A percentile compares a stretch with the other conserved stretches of the same genome.
Evolutionary conservation across 208 protist species (phyloP).

Genomic region (Sergeia podlipaevii): DNA sequence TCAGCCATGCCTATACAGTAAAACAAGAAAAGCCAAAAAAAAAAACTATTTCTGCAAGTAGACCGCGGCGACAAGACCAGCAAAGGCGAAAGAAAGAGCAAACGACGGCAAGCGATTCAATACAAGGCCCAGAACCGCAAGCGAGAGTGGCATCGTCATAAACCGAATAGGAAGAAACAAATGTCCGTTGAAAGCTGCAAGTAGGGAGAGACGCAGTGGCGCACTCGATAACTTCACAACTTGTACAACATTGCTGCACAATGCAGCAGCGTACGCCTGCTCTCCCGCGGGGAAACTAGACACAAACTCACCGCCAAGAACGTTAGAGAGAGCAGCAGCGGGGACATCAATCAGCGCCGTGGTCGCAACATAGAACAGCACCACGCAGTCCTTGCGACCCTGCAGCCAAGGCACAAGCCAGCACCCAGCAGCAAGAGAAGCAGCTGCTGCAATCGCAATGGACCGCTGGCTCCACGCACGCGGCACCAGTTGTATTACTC

Average conservation of each 20-base stretch:
- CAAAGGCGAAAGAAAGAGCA: too few relatives aligned
- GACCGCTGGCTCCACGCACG: background rate
- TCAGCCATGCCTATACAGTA: too few relatives aligned
- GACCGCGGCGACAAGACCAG: too few relatives aligned
- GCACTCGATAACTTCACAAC: slow-evolving; percentile 9
- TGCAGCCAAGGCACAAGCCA: slow-evolving; percentile 1
- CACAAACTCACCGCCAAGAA: background rate
- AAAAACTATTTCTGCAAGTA: too few relatives aligned
- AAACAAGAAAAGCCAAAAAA: too few relatives aligned
- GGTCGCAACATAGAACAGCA: slow-evolving; percentile 24
- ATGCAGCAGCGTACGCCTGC: background rate
- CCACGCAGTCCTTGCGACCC: slow-evolving; percentile 8
- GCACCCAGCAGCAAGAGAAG: slow-evolving; percentile 8
- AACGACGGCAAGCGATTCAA: too few relatives aligned
- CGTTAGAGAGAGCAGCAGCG: slow-evolving; percentile 6
- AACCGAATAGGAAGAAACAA: slow-evolving; percentile 9
- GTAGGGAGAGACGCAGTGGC: slow-evolving; percentile 12
- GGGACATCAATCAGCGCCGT: slow-evolving; percentile 39
- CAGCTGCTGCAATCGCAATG: slow-evolving; percentile 5
- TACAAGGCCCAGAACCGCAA: too few relatives aligned
- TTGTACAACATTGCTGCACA: slow-evolving; percentile 6
- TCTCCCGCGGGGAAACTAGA: background rate
- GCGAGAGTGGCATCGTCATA: background rate
- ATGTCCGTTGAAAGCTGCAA: slow-evolving; percentile 7
- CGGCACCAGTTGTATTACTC: slow-evolving; percentile 8